Base-by-base conservation (phyloP, 1,284 basidiomycete species). In the Mycosarcoma mackinlayi region DNA sequence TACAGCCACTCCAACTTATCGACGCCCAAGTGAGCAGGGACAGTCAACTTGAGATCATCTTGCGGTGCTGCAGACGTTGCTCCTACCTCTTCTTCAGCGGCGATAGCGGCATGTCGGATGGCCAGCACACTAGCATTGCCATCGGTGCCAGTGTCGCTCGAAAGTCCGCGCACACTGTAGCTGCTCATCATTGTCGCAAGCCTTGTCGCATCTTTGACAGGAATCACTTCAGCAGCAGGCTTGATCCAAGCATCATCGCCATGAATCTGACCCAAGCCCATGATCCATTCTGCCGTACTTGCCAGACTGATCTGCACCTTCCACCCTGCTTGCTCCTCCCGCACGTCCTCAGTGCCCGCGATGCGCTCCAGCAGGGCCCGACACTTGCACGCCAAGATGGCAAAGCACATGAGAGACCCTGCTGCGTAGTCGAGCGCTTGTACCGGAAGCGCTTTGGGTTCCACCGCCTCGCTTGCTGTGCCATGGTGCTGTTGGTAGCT, bases 371-470 rank as follows among this genome's bases (percentile, higher is more conserved):
- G 16, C 1, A 61, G 4, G 14, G 41, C 39, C 13, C 54, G 48
- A 39, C 56, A 56, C 49, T 51, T 56, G 19, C 40, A 51, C 3
- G 62, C 47, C 16, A 70, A 42, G 6, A 42, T 53, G 3, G 53
- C 56, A 19, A 70, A 66, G 18, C 88, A 86, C 11, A 89, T 85
- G 25, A 90, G 76, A 68, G 88, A 88, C 0, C 86, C 89, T 3
- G 87, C 87, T 0, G 87, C 86, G 64, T 89, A 88, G 71, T 90
- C 88, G 2, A 90, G 76, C 3, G 87, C 88, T 75, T 89, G 89
- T 80, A 89, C 84, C 0, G 89, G 89, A 23, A 89, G 80, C 4
- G 87, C 37, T 41, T 49, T 63, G 3, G 77, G 58, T 21, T 60
- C 84, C n/a, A 87, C 87, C 25, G 42, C 45, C 16, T 56, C 40